Evolutionary conservation across 768 basidiomycete species (phyloP), one percentile per base, ranked within the genome.

Genomic region (Rhodocollybia butyracea): DNA sequence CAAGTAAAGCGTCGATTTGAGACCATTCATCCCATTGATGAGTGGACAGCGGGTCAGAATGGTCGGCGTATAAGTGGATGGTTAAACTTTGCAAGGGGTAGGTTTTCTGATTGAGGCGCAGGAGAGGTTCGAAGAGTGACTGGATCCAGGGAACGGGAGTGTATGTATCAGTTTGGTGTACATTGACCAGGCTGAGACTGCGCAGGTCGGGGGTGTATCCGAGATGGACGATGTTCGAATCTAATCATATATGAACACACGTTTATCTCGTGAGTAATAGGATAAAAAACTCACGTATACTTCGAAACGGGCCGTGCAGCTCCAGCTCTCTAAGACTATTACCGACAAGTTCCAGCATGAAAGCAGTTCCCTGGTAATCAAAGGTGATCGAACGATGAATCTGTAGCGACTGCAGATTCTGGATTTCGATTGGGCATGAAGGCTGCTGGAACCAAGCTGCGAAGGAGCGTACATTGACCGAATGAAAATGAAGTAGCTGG

Each of bases 11-110:
- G 31, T 53, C 51, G n/a, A 53, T 26, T 6, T 38, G 21, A 4
- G 24, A 13, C 51, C 51, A 53, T 34, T 15, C 17, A 8, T 53
- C 39, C 51, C 51, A 53, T 21, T 29, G 51, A 31, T 42, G 51
- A n/a, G 40, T 42, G 19, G 13, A 13, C 21, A 21, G 15, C 39
- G 26, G 15, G 11, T 53, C 39, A 22, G 12, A 3, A 31, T 53
- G 27, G 27, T 53, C 51, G n/a, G 30, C 3, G 22, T 41, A n/a
- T 11, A 53, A 31, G 19, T 41, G 2, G 6, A 53, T 42, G 22
- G 38, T 53, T 13, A 53, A 27, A 4, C 39, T 29, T 32, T 40
- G 34, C 21, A 53, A 31, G 21, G 11, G 13, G 21, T 29, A 7
- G 5, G 12, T 30, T 8, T 46, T 24, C 8, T 19, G 19, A 6